Evolutionary conservation across 768 basidiomycete genomes (phyloP).

Genomic region (Inosperma sp.): DNA sequence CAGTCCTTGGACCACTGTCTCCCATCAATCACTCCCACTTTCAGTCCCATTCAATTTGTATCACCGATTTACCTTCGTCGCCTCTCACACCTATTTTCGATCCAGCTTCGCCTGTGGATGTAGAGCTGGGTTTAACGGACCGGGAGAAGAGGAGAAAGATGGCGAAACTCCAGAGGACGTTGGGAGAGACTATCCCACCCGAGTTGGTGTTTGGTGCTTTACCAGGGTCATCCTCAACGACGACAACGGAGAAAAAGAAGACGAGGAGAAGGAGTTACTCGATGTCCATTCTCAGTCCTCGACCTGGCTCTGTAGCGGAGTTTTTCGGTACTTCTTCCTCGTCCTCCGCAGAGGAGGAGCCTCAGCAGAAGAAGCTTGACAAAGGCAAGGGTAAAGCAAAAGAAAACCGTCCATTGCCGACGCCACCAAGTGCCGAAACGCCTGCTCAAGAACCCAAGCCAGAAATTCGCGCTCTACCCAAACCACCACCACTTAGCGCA

Average conservation of each 20-base stretch:
- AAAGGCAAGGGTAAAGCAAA: not conserved
- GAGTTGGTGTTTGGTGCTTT: conserved; percentile 42
- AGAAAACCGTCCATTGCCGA: no score
- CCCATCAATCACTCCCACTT: conserved; percentile 2
- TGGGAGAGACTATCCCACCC: conserved; percentile 56
- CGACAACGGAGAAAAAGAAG: not conserved
- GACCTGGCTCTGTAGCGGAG: not conserved
- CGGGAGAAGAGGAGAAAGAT: conserved; percentile 41
- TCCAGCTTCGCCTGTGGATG: not conserved
- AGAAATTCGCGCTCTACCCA: no score
- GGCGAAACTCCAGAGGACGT: conserved; percentile 53
- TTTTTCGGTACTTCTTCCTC: not conserved
- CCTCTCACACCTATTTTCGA: not conserved
- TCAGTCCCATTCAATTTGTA: not conserved
- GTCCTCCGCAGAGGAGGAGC: not conserved
- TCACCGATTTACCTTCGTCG: conserved; percentile 2
- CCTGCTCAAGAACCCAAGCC: no score
- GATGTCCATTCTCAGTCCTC: not conserved
- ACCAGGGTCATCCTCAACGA: not conserved
- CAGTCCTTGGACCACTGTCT: not conserved
- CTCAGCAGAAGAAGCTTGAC: not conserved
- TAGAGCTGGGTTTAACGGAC: conserved; percentile 22
- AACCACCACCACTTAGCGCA: no score
- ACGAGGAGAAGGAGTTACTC: not conserved
- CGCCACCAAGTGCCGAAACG: no score